A percentile compares a stretch with the other conserved stretches of the same genome.
Evolutionary conservation across 2,329 filamentous ascomycete genomes (phyloP).

Genomic region (Penicillium olsonii): DNA sequence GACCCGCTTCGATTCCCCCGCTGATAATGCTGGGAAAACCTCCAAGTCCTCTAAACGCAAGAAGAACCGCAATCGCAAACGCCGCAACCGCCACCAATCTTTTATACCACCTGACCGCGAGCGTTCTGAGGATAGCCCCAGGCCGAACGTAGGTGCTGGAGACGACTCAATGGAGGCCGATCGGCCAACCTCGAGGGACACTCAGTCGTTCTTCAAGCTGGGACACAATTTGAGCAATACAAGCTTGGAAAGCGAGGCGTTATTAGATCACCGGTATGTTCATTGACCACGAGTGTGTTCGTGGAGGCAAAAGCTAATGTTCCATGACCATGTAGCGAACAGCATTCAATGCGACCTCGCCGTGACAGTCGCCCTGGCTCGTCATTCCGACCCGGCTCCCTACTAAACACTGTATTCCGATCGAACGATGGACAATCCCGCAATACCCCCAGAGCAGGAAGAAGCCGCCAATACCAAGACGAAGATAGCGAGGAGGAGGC

Average conservation of each 20-base stretch:
- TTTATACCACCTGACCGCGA: conserved; percentile 64
- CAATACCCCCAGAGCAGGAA: conserved; percentile 38
- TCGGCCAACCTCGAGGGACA: conserved; percentile 26
- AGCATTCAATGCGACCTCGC: conserved; percentile 64
- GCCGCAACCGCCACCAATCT: conserved; percentile 77
- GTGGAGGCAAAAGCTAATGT: too few species aligned
- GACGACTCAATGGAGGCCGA: conserved; percentile 32
- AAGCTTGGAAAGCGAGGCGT: conserved; percentile 83
- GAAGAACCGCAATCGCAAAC: conserved; percentile 77
- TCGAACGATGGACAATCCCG: conserved; percentile 40
- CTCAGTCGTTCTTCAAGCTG: conserved; percentile 56
- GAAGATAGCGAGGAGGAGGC: conserved; percentile 36
- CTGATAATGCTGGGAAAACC: conserved; percentile 21
- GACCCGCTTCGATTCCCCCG: conserved; percentile 24
- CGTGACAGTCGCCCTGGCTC: conserved; percentile 52
- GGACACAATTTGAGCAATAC: conserved; percentile 71
- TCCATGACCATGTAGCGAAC: conserved; percentile 48
- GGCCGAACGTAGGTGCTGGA: conserved; percentile 50
- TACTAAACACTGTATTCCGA: conserved; percentile 41
- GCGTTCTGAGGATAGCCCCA: conserved; percentile 52
- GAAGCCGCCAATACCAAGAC: conserved; percentile 19
- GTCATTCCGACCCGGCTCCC: conserved; percentile 40
- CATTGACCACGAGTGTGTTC: background rate
- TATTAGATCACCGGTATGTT: conserved; percentile 79
- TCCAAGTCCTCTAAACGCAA: conserved; percentile 45